Percentiles rank a stretch among this genome's conserved stretches.
phyloP scores from a whole-genome alignment of 768 basidiomycete genomes.

The Boletus bicolor region DNA sequence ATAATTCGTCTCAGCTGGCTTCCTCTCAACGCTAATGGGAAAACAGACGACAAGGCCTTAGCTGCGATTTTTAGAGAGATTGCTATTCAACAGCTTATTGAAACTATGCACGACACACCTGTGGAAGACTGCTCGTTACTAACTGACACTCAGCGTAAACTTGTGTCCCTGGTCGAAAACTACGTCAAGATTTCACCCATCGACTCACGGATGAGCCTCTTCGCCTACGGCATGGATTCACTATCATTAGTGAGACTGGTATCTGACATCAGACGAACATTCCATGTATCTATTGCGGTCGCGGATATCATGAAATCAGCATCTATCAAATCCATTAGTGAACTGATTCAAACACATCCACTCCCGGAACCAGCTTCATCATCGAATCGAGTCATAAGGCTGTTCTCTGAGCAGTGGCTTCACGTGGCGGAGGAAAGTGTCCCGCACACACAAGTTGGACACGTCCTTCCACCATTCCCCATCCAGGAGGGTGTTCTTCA shows the following conservation, averaged over 20 bases:
- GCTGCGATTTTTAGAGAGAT: conserved; percentile 24
- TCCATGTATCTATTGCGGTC: conserved; percentile 20
- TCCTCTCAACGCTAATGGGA: conserved; percentile 41
- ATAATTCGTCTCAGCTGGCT: conserved; percentile 48
- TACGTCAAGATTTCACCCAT: conserved; percentile 17
- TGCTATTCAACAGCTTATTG: conserved; percentile 21
- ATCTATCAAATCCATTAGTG: conserved; percentile 20
- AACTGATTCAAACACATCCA: conserved; percentile 9
- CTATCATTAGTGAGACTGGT: conserved; percentile 25
- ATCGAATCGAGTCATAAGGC: neutral
- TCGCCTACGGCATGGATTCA: conserved; percentile 35
- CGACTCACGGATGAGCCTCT: conserved; percentile 26
- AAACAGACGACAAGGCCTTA: conserved; percentile 31
- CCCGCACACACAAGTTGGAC: conserved; percentile 5
- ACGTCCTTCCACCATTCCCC: conserved; percentile 42
- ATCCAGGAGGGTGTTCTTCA: conserved; percentile 48
- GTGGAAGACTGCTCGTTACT: neutral
- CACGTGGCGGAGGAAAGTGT: conserved; percentile 5
- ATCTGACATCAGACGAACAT: conserved; percentile 20
- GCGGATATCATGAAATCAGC: conserved; percentile 30
- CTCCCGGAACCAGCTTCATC: neutral
- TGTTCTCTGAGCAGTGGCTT: conserved; percentile 21
- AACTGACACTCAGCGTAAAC: conserved; percentile 34
- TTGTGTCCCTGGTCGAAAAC: conserved; percentile 34
- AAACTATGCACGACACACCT: neutral